Evolutionary conservation across 179 eudicot species (phyloP), one percentile per base, ranked within the genome.

Genomic region (Actinidia arguta): DNA sequence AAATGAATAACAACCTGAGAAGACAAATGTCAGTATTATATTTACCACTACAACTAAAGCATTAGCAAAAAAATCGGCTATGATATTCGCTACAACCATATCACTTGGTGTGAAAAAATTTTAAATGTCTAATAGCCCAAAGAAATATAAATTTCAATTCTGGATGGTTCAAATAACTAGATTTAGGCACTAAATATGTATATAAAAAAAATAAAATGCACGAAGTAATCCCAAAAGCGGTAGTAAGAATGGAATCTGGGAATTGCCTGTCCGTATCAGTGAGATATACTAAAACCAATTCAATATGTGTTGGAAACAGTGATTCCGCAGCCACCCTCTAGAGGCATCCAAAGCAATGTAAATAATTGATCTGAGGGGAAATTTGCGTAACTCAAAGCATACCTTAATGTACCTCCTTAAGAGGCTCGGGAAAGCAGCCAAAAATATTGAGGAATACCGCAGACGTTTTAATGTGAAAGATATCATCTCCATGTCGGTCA

Each of bases 351-450:
- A 76, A 62, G 25, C 67, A 70, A 72, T 20, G 48, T 24, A 78
- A 79, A 47, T 8, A 31, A 18, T 24, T 44, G 5, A 84, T 52
- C n/a, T 79, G 14, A 52, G 61, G 71, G 12, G 25, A 69, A 67
- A 48, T 59, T 70, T 48, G 58, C 8, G 80, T 10, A 77, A 76
- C 59, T 76, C 62, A 31, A n/a, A 64, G 50, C 83, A 68, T 89
- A 95, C 99, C 99, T 96, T 95, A 17, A 96, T 81, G 85, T 91
- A 96, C 89, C 89, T 96, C 92, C 99, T 92, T 39, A 95, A 81
- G 68, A 96, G 91, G 83, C 92, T 89, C 13, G 98, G 98, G 78
- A 96, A 96, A 84, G 98, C 98, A 81, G 93, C 98, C 92, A 96
- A 91, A 87, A 95, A 90, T 61, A 96, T 55, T 54, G 97, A 85